phyloP scores from a whole-genome alignment of 1,284 basidiomycete species.

The Sanghuangporus sanghuang region DNA sequence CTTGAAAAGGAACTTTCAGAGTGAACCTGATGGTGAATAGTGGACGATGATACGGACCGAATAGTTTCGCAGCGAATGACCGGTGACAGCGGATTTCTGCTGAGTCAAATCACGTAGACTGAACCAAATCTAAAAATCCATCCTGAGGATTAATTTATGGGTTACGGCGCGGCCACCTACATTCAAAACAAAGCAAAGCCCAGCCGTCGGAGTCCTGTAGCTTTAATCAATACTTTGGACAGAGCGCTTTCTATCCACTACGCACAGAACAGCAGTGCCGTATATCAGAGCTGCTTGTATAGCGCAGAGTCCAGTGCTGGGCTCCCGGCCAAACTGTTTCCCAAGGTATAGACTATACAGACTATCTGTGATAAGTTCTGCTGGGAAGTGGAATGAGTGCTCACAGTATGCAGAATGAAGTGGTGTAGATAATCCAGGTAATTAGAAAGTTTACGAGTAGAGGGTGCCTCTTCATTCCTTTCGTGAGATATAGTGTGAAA shows the following conservation, averaged over 20 bases:
- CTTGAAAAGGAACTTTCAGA: no score
- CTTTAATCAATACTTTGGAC: no score
- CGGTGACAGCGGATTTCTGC: not conserved
- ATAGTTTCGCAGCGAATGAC: not conserved
- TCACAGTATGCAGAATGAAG: slow-evolving; percentile 9
- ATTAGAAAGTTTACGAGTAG: slow-evolving; percentile 1
- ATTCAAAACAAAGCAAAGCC: slow-evolving; percentile 10
- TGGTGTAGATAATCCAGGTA: slow-evolving; percentile 1
- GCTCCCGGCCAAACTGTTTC: slow-evolving; percentile 9
- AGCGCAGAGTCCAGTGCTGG: not conserved
- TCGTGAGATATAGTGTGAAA: not conserved
- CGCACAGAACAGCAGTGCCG: slow-evolving; percentile 12
- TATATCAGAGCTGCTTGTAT: slow-evolving; percentile 12
- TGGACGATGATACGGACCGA: no score
- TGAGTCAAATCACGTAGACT: not conserved
- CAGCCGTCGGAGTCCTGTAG: slow-evolving; percentile 13
- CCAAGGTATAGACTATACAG: no score
- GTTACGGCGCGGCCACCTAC: no score
- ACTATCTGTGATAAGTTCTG: no score
- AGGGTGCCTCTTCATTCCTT: not conserved
- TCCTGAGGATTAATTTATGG: no score
- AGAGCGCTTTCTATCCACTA: no score
- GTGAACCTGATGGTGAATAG: no score
- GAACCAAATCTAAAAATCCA: slow-evolving; percentile 15
- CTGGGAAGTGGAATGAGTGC: no score